Evolutionary conservation across 1,284 basidiomycete species (phyloP).

Genomic region (Microbotryum lychnidis-dioicae): DNA sequence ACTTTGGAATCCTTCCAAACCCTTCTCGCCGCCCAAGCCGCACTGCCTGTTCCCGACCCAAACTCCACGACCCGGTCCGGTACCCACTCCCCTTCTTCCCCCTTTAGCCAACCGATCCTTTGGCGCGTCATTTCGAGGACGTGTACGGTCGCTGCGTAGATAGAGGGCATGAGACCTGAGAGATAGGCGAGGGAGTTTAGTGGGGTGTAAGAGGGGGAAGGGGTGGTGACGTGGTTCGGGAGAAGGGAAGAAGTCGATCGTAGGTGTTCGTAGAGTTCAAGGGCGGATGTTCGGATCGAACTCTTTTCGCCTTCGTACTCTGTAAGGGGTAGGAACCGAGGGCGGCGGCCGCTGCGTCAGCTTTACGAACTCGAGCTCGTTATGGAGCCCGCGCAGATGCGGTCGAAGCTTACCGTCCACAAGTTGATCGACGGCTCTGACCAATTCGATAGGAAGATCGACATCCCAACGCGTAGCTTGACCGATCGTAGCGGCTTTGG

Average conservation of each 20-base stretch:
- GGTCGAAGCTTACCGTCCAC: conserved; percentile 13
- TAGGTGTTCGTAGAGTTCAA: conserved; percentile 26
- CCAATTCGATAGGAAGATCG: conserved; percentile 15
- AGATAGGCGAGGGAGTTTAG: conserved; percentile 41
- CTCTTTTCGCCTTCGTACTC: conserved; percentile 25
- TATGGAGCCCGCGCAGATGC: not conserved
- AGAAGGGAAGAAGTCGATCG: conserved; percentile 13
- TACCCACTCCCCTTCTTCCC: conserved; percentile 25
- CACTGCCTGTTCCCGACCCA: conserved; percentile 43
- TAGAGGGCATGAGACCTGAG: conserved; percentile 43
- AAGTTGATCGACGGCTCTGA: conserved; percentile 14
- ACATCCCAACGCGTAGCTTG: conserved; percentile 17
- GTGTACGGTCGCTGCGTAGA: conserved; percentile 43
- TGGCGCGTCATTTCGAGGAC: conserved; percentile 41
- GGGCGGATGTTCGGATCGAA: conserved; percentile 22
- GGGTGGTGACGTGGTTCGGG: conserved; percentile 11
- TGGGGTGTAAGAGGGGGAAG: conserved; percentile 18
- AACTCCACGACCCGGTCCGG: conserved; percentile 39
- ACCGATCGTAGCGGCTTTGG: conserved; percentile 9
- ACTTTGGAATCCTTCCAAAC: conserved; percentile 35
- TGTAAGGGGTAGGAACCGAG: not conserved
- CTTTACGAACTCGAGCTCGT: not conserved
- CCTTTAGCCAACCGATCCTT: conserved; percentile 35
- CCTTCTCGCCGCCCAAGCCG: conserved; percentile 40
- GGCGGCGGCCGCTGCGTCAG: not conserved